phyloP scores from a whole-genome alignment of 2,329 filamentous ascomycete genomes.

The Colletotrichum phormii region DNA sequence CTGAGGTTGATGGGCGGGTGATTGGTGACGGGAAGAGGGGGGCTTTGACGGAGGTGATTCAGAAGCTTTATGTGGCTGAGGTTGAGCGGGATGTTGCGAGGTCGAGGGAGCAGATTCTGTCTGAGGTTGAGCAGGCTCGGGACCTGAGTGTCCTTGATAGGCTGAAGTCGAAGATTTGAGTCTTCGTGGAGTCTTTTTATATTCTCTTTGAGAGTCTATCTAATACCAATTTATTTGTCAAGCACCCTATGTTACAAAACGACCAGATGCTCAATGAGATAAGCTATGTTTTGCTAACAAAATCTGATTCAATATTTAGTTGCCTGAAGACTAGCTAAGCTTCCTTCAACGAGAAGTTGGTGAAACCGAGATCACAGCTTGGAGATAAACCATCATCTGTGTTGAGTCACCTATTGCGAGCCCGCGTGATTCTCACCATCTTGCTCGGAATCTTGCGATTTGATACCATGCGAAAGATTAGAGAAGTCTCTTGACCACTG shows the following conservation, averaged over 20 bases:
- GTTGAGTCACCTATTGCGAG: too few relatives aligned
- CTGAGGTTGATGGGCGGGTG: slow-evolving; percentile 40
- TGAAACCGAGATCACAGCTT: too few relatives aligned
- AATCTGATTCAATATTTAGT: too few relatives aligned
- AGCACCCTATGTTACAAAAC: neutral
- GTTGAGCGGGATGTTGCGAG: slow-evolving; percentile 40
- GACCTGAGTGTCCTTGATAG: slow-evolving; percentile 38
- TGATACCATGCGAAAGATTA: neutral
- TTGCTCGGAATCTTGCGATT: neutral
- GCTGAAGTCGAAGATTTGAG: slow-evolving; percentile 3
- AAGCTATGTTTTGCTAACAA: too few relatives aligned
- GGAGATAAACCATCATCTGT: too few relatives aligned
- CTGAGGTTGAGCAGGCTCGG: slow-evolving; percentile 41
- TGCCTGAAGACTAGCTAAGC: too few relatives aligned
- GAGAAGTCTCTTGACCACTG: too few relatives aligned
- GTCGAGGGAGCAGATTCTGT: slow-evolving; percentile 38
- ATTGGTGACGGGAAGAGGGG: slow-evolving; percentile 42
- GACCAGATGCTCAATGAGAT: too few relatives aligned
- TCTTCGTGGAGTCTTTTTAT: neutral
- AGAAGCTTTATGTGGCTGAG: slow-evolving; percentile 40
- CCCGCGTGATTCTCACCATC: too few relatives aligned
- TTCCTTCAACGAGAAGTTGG: too few relatives aligned
- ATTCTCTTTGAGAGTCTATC: neutral
- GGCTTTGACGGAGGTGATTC: slow-evolving; percentile 39
- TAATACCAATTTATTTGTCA: neutral